Conservation (phyloP, 306 rosid genomes). For the Delonix regia region DNA sequence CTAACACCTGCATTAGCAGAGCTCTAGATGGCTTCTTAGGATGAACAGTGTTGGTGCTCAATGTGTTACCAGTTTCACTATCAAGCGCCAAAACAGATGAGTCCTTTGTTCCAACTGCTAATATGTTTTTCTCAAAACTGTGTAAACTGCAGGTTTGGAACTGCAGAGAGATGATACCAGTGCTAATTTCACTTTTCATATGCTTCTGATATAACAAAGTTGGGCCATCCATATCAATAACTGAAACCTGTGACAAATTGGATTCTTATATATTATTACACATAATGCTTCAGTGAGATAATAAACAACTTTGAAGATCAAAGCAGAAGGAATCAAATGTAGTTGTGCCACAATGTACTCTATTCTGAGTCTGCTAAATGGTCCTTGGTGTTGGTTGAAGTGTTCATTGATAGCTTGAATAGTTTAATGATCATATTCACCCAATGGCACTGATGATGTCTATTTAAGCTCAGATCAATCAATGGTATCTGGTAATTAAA, state of each 20-base stretch:
- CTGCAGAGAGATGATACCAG: slow-evolving; percentile 73
- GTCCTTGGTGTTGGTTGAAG: neutral
- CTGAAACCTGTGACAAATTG: slow-evolving; percentile 65
- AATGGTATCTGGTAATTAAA: slow-evolving; percentile 14
- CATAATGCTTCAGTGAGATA: slow-evolving; percentile 6
- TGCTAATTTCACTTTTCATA: slow-evolving; percentile 68
- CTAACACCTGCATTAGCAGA: slow-evolving; percentile 72
- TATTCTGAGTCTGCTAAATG: neutral
- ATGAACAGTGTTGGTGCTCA: slow-evolving; percentile 57
- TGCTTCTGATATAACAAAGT: slow-evolving; percentile 67
- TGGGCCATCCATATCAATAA: slow-evolving; percentile 68
- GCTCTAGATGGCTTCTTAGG: slow-evolving; percentile 90
- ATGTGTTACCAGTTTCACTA: slow-evolving; percentile 65
- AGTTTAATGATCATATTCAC: neutral
- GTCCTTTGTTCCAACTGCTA: slow-evolving; percentile 76
- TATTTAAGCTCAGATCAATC: slow-evolving; percentile 1
- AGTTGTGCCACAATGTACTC: neutral
- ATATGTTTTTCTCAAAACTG: slow-evolving; percentile 74
- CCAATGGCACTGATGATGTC: neutral
- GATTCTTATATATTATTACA: slow-evolving; percentile 10
- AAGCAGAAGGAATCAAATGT: slow-evolving; percentile 27
- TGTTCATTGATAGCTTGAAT: neutral
- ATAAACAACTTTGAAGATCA: slow-evolving; percentile 23
- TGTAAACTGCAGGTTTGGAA: slow-evolving; percentile 64
- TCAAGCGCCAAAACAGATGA: slow-evolving; percentile 79